Base-by-base conservation (phyloP, 2,329 filamentous ascomycete genomes). In the Ophiostoma angusticollis region DNA sequence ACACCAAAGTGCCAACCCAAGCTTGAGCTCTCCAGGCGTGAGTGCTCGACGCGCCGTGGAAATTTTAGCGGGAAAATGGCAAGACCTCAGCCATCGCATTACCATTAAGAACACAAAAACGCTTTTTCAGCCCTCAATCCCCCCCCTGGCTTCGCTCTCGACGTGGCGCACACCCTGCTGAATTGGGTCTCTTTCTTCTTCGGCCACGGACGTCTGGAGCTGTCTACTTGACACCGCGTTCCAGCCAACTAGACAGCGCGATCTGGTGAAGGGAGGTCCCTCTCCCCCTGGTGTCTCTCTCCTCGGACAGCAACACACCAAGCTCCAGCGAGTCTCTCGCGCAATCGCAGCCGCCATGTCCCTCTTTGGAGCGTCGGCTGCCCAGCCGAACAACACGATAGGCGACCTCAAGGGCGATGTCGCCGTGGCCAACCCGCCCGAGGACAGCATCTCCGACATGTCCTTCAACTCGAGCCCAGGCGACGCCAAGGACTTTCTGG, bases 361-460 rank as follows among this genome's bases (percentile, higher is more conserved):
- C 23, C 67, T 67, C 40, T 64, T 39, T 12, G 35, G 40, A 41
- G 53, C 66, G 39, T 52, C 74, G 35, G 52, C 75, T 24, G 52
- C 71, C 32, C 53, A 68, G 25, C 54, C 68, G 34, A 74, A 70
- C 51, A 82, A 80, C 49, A 91, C 87, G 2, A 77, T 89, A 7
- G 91, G 91, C 51, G 89, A 98, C 54, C 78, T 94, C 43, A 86
- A 81, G 55, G 82, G 87, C 54, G 91, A 98, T 60, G 77, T 96
- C 39, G 71, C 80, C 39, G 67, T 98, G 40, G 72, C 65, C 44
- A 73, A 79, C 47, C 82, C 83, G 12, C 91, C 91, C 17, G 79
- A 84, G 50, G 91, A 98, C 62, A 84, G 82, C 59, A 81, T 96
- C 54, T 87, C 87, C 25, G 84, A 86, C 55, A 70, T 98, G 44